These are phyloP conservation scores for Trichoderma koningiopsis DNA, from an alignment of 2,329 filamentous ascomycete genomes.

Conservation along the genomic window DNA sequence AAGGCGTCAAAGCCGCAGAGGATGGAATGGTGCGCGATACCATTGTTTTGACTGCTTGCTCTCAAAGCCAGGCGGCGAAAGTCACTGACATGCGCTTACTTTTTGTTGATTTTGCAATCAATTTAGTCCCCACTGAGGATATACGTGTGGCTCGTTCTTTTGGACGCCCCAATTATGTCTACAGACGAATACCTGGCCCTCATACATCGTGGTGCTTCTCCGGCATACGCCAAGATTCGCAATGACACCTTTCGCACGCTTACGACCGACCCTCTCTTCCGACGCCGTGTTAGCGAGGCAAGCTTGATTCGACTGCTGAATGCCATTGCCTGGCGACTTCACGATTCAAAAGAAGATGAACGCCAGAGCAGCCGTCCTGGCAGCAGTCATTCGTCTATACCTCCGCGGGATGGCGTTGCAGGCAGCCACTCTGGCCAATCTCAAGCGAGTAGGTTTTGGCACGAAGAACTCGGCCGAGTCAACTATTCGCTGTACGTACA, in stretches of 20 bases:
- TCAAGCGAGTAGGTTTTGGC: conserved; percentile 40
- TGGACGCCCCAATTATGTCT: conserved; percentile 80
- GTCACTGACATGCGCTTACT: background rate
- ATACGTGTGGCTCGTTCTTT: conserved; percentile 93
- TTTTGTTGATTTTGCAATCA: background rate
- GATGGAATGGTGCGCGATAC: conserved; percentile 71
- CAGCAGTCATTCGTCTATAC: conserved; percentile 42
- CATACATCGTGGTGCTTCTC: conserved; percentile 89
- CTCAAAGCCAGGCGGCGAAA: background rate
- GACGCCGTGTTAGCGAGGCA: conserved; percentile 91
- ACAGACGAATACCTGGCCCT: conserved; percentile 89
- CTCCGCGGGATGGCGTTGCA: conserved; percentile 38
- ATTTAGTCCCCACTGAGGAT: conserved; percentile 83
- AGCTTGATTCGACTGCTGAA: conserved; percentile 93
- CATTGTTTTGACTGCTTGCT: background rate
- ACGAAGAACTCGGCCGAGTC: conserved; percentile 19
- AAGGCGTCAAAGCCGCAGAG: conserved; percentile 74
- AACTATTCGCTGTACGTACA: conserved; percentile 38
- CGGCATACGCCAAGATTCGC: conserved; percentile 94
- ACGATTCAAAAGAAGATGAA: conserved; percentile 68
- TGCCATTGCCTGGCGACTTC: conserved; percentile 89
- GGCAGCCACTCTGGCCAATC: conserved; percentile 43
- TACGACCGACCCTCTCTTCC: conserved; percentile 95
- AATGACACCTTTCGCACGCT: conserved; percentile 98
- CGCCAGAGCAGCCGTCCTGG: conserved; percentile 42